Evolutionary conservation across 2,329 filamentous ascomycete species (phyloP), one percentile per base, ranked within the genome.

Genomic region (Fusarium devonianum): DNA sequence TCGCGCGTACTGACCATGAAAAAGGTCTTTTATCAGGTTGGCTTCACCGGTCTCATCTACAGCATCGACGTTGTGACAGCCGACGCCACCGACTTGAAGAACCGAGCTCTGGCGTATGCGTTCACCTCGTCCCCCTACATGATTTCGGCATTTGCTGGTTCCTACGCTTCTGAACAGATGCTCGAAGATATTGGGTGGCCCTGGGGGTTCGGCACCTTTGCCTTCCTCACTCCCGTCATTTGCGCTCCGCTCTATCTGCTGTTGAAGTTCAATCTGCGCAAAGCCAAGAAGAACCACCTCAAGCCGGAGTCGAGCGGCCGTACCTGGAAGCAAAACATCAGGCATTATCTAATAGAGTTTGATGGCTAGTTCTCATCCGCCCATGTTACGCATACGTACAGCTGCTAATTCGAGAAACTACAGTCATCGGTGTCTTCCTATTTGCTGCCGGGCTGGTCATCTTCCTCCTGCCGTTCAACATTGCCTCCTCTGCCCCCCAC

Each of bases 61-160:
- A 75, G 78, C 19, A 73, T 86, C 21, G 78, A 82, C 51, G 80
- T 89, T 17, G 81, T 88, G 63, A 82, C 85, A 37, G 83, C 85
- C 29, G 86, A 89, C 63, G 83, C 82, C 4, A 84, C 67, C 9
- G 55, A 49, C 11, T 55, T 73, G 6, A 61, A 57, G 40, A 73
- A 71, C 28, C 66, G 71, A 56, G 70, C 64, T 5, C 39, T 75
- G 4, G 70, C 67, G 5, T 73, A 64, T 14, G 69, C 66, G n/a
- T 68, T 75, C 23, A 71, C 72, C 9, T 69, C 68, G 8, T 68
- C 71, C 5, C 71, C 75, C 1, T 75, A 72, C 56, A 69, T 78
- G 62, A 83, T 73, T 30, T 76, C 72, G 0, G 69, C 72, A 0
- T 75, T 72, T 53, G 69, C 69, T 65, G 86, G 85, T 9, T 74